A percentile compares a stretch with the other conserved stretches of the same genome.
Evolutionary conservation across 148 eudicot genomes (phyloP).

Genomic region (Rhododendron vialii): DNA sequence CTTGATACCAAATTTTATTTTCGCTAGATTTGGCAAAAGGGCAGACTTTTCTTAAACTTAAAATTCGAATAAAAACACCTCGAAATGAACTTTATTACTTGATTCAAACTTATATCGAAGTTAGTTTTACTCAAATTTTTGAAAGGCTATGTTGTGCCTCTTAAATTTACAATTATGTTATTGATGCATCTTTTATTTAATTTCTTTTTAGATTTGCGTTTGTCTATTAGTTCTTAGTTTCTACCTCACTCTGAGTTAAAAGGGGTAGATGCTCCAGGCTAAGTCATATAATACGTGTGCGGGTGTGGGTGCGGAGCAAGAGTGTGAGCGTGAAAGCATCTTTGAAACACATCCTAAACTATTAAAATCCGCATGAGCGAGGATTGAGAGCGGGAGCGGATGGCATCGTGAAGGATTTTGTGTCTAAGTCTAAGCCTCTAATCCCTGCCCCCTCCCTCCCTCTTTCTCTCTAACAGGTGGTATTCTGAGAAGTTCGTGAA

Average conservation of each 20-base stretch:
- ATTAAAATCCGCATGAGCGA: too few species aligned
- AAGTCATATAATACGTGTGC: too few species aligned
- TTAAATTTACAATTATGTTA: background rate
- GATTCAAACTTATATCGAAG: background rate
- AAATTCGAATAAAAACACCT: background rate
- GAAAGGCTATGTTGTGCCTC: background rate
- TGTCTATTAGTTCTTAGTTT: background rate
- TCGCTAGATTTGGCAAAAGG: background rate
- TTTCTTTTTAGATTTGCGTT: background rate
- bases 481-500: slow-evolving; percentile 87
- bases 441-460: background rate
- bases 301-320: too few species aligned
- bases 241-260: background rate
- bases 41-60: background rate
- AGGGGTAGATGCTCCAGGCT: background rate
- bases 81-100: background rate
- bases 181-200: background rate
- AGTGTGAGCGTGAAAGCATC: too few species aligned
- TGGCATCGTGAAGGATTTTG: background rate
- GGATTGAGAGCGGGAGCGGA: background rate
- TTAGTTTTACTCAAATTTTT: background rate
- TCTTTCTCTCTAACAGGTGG: slow-evolving; percentile 49
- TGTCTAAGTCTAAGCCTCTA: background rate
- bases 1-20: background rate
- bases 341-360: too few species aligned